Base-by-base conservation (phyloP, 352 stramenopile species). In the Globisporangium rhizosaccharum region DNA sequence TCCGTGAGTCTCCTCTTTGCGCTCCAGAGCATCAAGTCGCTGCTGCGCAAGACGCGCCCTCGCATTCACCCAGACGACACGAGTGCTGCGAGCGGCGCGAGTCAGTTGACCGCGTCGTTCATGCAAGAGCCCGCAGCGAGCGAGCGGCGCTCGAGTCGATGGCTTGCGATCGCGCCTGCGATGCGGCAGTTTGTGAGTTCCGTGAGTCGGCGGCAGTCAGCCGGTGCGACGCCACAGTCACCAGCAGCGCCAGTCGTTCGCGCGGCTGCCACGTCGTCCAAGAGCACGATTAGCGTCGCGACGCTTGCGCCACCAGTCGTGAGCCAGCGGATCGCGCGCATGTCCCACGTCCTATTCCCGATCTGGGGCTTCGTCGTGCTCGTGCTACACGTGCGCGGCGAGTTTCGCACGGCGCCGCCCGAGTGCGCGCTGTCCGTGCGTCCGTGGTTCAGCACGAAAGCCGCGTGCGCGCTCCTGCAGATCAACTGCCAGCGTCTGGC, bases 21-120 rank as follows among this genome's bases (percentile, higher is more conserved):
- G 7, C 57, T 79, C 48, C 60, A 70, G 30, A 71, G 59, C 10
- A 59, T 73, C 54, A 82, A 82, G 41, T 56, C 51, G 7, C 50
- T 80, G 2, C 6, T 75, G n/a, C 50, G 48, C 10, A 51, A 48
- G 53, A 41, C 15, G 15, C 2, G 5, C 11, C 8, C 33, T 3
- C 33, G 33, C 33, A 39, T 39, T 8, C 5, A 39, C 33, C 33
- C 33, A 12, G 41, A 8, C 15, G 18, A 20, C 39, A 12, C 39
- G 39, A 10, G 37, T 44, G 11, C 5, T 10, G 39, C 12, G 11
- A 10, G 15, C 39, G 39, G 5, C 8, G 17, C 41, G 41, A n/a
- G 11, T 2, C 41, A 15, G 15, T 46, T 15, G 14, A 46, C 41
- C 1, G 15, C 41, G 15, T 46, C 41, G 41, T 46, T 46, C 41